These are phyloP conservation scores for Sordariomycetes sp. DNA, from an alignment of 2,329 filamentous ascomycete genomes.

Conservation along the genomic window DNA sequence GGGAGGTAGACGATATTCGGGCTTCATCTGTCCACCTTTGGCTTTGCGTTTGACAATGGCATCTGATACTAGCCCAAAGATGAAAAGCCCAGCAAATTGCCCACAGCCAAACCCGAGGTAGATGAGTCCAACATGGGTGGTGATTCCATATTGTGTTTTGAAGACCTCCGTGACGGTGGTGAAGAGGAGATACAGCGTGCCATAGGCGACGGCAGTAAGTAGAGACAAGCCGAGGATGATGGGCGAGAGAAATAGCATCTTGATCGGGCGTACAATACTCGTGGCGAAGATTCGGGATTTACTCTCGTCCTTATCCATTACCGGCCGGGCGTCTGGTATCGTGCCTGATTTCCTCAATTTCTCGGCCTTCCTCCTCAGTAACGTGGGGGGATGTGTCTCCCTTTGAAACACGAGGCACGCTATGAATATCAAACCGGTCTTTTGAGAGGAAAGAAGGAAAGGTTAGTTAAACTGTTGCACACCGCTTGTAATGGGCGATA, in stretches of 20 bases:
- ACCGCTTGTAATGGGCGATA: background rate
- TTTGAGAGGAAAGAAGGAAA: too few relatives aligned
- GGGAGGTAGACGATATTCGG: conserved; percentile 17
- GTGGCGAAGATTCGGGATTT: conserved; percentile 31
- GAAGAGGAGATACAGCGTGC: conserved; percentile 48
- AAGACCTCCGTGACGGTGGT: conserved; percentile 48
- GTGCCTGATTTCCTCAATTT: conserved; percentile 33
- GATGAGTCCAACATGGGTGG: conserved; percentile 21
- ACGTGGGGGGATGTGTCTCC: conserved; percentile 38
- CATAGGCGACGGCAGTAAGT: conserved; percentile 56
- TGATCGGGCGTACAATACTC: conserved; percentile 15
- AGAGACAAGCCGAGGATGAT: conserved; percentile 1
- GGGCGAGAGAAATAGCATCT: background rate
- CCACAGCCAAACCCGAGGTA: conserved; percentile 18
- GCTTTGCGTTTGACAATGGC: conserved; percentile 14
- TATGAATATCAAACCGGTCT: background rate
- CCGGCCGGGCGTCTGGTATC: conserved; percentile 18
- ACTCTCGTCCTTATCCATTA: conserved; percentile 13
- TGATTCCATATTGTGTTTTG: conserved; percentile 40
- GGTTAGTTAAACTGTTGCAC: background rate
- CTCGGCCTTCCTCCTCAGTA: conserved; percentile 32
- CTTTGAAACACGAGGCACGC: conserved; percentile 15
- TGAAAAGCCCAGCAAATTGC: conserved; percentile 13
- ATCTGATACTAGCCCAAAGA: conserved; percentile 15
- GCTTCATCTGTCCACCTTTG: conserved; percentile 10